phyloP scores from a whole-genome alignment of 2,329 filamentous ascomycete species.

The Colletotrichum costaricense region DNA sequence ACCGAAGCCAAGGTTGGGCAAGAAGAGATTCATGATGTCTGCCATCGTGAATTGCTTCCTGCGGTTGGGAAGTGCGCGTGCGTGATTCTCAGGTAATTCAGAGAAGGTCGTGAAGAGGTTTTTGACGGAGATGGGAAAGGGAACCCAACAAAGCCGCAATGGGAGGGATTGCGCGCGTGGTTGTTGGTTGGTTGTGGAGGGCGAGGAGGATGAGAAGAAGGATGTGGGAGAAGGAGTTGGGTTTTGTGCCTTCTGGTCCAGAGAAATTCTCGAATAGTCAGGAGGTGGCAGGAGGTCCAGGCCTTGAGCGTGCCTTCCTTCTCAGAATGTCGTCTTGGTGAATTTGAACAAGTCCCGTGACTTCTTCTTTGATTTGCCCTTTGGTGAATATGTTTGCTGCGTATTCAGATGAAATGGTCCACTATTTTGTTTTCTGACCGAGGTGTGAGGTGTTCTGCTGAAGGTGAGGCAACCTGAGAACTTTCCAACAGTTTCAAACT shows the following conservation, averaged over 20 bases:
- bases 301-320: slow-evolving; percentile 26
- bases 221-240: not conserved
- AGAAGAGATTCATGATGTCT: slow-evolving; percentile 30
- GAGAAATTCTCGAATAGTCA: not conserved
- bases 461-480: not conserved
- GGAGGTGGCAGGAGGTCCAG: not conserved
- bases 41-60: slow-evolving; percentile 18
- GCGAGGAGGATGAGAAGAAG: not conserved
- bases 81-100: not conserved
- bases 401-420: slow-evolving; percentile 17
- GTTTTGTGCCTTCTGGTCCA: not conserved
- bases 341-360: slow-evolving; percentile 5
- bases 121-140: not conserved
- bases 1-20: slow-evolving; percentile 28
- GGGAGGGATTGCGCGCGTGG: not conserved
- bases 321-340: slow-evolving; percentile 3
- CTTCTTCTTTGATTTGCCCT: slow-evolving; percentile 9
- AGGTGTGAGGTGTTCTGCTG: not conserved
- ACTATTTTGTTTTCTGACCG: slow-evolving; percentile 14
- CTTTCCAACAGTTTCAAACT: slow-evolving; percentile 5
- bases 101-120: not conserved
- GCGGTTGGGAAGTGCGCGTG: not conserved
- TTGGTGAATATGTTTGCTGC: slow-evolving; percentile 4
- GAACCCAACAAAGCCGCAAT: not conserved
- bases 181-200: not conserved